A percentile compares a stretch with the other conserved stretches of the same genome.
Conservation (phyloP, 345 rosid species). For the Mallotus nudiflorus region DNA sequence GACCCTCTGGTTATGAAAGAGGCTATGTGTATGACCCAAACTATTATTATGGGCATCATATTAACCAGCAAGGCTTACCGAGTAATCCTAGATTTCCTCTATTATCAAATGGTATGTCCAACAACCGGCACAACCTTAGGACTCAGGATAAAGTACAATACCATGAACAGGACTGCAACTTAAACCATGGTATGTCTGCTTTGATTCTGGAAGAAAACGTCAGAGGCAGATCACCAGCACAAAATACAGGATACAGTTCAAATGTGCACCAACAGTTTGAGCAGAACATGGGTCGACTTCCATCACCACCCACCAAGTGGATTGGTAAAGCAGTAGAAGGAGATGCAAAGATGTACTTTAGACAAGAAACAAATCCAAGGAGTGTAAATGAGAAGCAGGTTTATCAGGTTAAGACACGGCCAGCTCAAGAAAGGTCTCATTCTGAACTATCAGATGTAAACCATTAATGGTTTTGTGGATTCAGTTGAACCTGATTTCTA, state of each 20-base stretch:
- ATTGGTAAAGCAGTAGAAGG: constrained; percentile 36
- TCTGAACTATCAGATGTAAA: constrained; percentile 12
- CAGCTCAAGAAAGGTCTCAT: constrained; percentile 30
- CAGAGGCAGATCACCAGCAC: constrained; percentile 36
- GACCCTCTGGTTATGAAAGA: constrained; percentile 55
- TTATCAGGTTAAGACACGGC: constrained; percentile 54
- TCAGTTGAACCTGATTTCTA: background rate
- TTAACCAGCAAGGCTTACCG: constrained; percentile 38
- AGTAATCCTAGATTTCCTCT: constrained; percentile 43
- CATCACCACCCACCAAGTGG: constrained; percentile 74
- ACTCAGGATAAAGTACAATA: constrained; percentile 44
- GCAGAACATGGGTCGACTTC: constrained; percentile 44
- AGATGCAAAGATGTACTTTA: constrained; percentile 31
- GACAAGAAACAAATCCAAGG: constrained; percentile 39
- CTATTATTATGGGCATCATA: constrained; percentile 45
- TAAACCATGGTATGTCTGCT: constrained; percentile 52
- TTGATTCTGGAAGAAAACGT: constrained; percentile 51
- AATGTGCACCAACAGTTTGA: constrained; percentile 33
- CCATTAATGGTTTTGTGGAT: constrained; percentile 15
- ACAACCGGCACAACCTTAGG: constrained; percentile 42
- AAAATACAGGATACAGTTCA: constrained; percentile 32
- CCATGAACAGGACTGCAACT: constrained; percentile 47
- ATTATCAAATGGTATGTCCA: constrained; percentile 46
- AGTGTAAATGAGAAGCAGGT: constrained; percentile 53
- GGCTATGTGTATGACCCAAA: constrained; percentile 45